These are phyloP conservation scores for Ascochyta lentis DNA, from an alignment of 2,329 filamentous ascomycete genomes.

Conservation along the genomic window DNA sequence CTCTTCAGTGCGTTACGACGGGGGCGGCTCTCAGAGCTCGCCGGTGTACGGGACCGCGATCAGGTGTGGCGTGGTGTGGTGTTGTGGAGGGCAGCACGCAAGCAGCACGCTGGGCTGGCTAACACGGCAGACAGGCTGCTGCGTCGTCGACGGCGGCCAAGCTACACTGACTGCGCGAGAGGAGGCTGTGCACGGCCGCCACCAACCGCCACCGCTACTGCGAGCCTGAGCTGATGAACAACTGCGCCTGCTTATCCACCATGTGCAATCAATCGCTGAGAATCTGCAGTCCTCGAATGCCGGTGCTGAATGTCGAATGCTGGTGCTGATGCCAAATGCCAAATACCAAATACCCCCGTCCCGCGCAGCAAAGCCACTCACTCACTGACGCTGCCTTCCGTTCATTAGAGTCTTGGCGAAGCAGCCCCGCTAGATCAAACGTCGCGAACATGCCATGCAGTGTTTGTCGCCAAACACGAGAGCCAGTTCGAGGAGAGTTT, in stretches of 20 bases:
- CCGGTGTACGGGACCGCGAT: constrained; percentile 17
- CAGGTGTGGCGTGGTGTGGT: not conserved
- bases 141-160: constrained; percentile 23
- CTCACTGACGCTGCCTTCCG: too few species aligned
- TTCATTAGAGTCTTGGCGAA: constrained; percentile 18
- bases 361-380: too few species aligned
- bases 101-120: constrained; percentile 16
- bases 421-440: constrained; percentile 24
- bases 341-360: too few species aligned
- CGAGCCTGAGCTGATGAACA: constrained; percentile 18
- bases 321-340: too few species aligned
- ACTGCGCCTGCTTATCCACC: constrained; percentile 28
- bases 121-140: constrained; percentile 19
- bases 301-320: too few species aligned
- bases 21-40: constrained; percentile 44
- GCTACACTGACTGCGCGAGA: constrained; percentile 12
- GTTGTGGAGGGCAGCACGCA: too few species aligned
- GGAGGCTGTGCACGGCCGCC: constrained; percentile 44
- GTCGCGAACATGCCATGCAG: not conserved
- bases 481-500: too few species aligned
- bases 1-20: not conserved
- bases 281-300: constrained; percentile 24
- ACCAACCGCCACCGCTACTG: constrained; percentile 16
- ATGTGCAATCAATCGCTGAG: not conserved
- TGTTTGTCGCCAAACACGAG: too few species aligned